Conservation (phyloP, 2,329 filamentous ascomycete species). For the Aspergillus niger region DNA sequence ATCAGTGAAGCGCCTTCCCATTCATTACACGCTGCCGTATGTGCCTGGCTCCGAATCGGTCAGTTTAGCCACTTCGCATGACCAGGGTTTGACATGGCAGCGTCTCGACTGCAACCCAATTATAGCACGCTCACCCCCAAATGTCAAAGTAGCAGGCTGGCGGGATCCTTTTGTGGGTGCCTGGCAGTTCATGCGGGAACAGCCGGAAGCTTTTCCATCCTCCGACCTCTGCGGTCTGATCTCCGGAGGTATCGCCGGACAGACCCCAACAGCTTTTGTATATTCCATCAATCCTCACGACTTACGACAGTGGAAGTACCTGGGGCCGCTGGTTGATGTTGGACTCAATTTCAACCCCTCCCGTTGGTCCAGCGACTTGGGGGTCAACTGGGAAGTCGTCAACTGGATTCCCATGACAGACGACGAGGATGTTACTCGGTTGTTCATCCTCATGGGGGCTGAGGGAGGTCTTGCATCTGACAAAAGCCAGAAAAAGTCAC, state of each 20-base stretch:
- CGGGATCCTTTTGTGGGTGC: constrained; percentile 44
- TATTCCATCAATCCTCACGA: constrained; percentile 47
- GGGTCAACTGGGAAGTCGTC: constrained; percentile 55
- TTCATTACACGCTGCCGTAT: constrained; percentile 46
- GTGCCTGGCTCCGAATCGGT: constrained; percentile 40
- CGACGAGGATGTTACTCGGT: constrained; percentile 28
- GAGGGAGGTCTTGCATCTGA: constrained; percentile 43
- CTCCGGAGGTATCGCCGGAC: constrained; percentile 49
- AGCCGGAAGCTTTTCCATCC: constrained; percentile 5
- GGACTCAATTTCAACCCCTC: constrained; percentile 43
- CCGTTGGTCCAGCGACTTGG: constrained; percentile 53
- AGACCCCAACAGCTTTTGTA: constrained; percentile 51
- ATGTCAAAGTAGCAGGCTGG: constrained; percentile 44
- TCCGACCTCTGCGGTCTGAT: constrained; percentile 50
- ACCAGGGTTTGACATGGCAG: constrained; percentile 42
- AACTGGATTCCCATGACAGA: constrained; percentile 50
- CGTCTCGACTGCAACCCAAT: constrained; percentile 42
- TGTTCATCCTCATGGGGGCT: constrained; percentile 51
- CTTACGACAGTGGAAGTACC: constrained; percentile 49
- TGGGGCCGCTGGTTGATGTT: constrained; percentile 47
- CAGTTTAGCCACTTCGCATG: constrained; percentile 41
- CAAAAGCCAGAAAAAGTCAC: constrained; percentile 25
- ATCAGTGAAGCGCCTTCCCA: constrained; percentile 42
- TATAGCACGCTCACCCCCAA: constrained; percentile 35
- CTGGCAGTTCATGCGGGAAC: constrained; percentile 30